Base-by-base conservation (phyloP, 2,329 filamentous ascomycete genomes). In the Phaeosphaeria sp. region DNA sequence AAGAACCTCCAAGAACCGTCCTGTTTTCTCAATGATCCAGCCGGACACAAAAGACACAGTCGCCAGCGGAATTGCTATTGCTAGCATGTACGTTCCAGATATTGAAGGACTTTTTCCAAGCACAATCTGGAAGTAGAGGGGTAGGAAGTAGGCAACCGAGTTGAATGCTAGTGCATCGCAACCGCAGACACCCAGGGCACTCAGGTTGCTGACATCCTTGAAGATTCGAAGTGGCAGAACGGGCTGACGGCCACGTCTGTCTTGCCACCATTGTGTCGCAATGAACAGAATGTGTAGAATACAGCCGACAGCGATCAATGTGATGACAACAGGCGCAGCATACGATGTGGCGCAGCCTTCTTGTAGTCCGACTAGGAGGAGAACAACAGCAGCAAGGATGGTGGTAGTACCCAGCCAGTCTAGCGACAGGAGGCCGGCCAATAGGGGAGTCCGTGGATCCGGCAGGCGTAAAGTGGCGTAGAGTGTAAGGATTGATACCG, bases 161-260 rank as follows among this genome's bases (percentile, higher is more conserved):
- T 90, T 88, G 73, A 89, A 90, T 33, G 87, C 84, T 67, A 87
- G 79, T 5, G 79, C 79, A 62, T 85, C 81, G 20, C 76, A 76
- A 58, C 82, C 82, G 17, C 77, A 78, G 1, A 84, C 80, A 0
- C 77, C 71, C 9, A 90, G 79, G 2, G 82, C 80, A 1, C 87
- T 86, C 11, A 86, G 72, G 52, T 86, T 88, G 4, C 86, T 85
- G 13, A 77, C 64, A 25, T 82, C 79, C 2, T 74, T 75, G 75
- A 91, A 90, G 1, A 92, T 81, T n/a, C 81, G 81, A n/a, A 90
- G 73, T 0, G 89, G 90, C 70, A 92, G 87, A n/a, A 93, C 80
- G 0, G 90, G 89, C 56, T 85, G 21, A 84, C 88, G 27, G 87
- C 69, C 58, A 80, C 82, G 76, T 81, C 84, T 77, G 89, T 57